Conservation (phyloP, 2,329 filamentous ascomycete genomes). For the Dothistroma septosporum region DNA sequence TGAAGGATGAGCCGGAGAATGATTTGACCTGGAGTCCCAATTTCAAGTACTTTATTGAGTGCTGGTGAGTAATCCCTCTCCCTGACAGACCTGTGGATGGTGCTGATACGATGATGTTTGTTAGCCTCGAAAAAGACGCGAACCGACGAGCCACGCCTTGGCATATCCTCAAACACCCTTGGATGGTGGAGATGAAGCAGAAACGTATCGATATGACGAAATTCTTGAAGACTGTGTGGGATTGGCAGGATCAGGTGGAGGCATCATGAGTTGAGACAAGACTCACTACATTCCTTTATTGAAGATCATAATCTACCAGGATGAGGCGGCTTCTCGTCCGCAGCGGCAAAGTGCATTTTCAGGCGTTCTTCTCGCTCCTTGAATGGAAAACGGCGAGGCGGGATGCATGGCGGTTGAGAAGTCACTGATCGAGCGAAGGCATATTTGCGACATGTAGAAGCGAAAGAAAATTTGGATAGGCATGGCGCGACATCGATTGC, state of each 20-base stretch:
- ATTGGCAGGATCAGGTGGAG: constrained; percentile 67
- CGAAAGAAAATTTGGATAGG: background rate
- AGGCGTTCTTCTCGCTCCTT: background rate
- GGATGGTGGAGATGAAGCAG: constrained; percentile 93
- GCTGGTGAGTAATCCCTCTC: constrained; percentile 68
- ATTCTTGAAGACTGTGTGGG: constrained; percentile 93
- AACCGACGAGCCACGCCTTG: constrained; percentile 84
- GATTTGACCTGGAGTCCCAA: constrained; percentile 92
- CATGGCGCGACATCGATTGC: background rate
- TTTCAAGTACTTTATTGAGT: constrained; percentile 99
- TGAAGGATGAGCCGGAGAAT: constrained; percentile 78
- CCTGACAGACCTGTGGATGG: too few relatives aligned
- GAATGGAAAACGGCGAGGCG: background rate
- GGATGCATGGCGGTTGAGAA: background rate
- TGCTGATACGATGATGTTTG: constrained; percentile 25
- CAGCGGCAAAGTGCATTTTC: background rate
- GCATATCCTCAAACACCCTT: constrained; percentile 98
- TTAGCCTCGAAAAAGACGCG: constrained; percentile 88
- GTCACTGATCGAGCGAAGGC: background rate
- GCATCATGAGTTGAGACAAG: background rate
- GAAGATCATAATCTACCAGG: background rate
- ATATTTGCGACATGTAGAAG: constrained; percentile 2
- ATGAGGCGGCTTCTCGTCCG: background rate
- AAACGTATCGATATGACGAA: constrained; percentile 98
- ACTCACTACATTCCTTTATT: background rate